Evolutionary conservation across 148 eudicot genomes (phyloP), one percentile per base, ranked within the genome.

Genomic region (Chenopodium album): DNA sequence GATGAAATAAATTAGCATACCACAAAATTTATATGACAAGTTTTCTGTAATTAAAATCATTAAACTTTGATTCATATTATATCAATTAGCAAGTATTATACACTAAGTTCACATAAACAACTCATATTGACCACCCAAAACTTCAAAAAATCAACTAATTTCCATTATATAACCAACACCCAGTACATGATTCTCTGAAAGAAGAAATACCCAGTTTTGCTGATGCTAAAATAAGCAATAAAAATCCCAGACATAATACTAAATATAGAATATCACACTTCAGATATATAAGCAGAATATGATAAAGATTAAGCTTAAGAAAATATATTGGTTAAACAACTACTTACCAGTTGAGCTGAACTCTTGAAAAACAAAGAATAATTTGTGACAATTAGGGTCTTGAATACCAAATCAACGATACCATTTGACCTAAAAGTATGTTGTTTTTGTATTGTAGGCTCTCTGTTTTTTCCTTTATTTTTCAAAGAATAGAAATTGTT

Each of bases 361-460:
- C 75, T 80, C 28, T 65, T 13, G 22, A 56, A 2, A 56, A 56
- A 16, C 62, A 37, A 50, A 60, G 28, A 14, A 69, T 17, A 7
- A 65, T 32, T 22, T 77, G 41, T 50, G 72, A 80, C 72, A 77
- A 80, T 77, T 84, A 84, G 86, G 84, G 86, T 80, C 71, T 41
- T 73, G 62, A 79, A 84, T 56, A 50, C n/a, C 26, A 52, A 63
- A 84, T 80, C 76, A 84, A 76, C 6, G 59, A n/a, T 28, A 64
- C 26, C 80, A 84, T 76, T 72, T 69, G 75, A 80, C 54, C 41
- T 74, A 48, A 50, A 59, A 31, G 31, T 10, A 52, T 56, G 1
- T 65, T 52, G 2, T 19, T 4, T n/a, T 76, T 59, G 78, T 32
- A 46, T 13, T 52, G 17, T 3, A 11, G 50, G 32, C 8, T 19